Conservation (phyloP, 164 flowering plant species). For the Cinnamomum micranthum region DNA sequence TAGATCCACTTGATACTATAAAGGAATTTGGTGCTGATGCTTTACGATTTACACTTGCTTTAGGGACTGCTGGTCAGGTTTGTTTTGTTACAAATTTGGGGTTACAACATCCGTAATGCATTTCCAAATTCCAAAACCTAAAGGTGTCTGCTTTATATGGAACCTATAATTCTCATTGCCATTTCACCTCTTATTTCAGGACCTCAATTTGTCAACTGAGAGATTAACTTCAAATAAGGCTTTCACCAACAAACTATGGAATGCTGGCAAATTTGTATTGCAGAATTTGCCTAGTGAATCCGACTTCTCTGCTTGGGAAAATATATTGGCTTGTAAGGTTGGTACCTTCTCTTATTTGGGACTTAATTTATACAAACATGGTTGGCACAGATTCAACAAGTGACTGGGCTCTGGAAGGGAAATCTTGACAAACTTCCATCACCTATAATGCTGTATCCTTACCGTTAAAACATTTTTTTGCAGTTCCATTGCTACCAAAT, state of each 20-base stretch:
- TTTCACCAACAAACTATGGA: conserved; percentile 94
- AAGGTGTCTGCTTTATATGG: not conserved
- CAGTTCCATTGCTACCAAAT: too few relatives aligned
- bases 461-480: too few relatives aligned
- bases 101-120: conserved; percentile 3
- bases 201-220: conserved; percentile 85
- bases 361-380: too few relatives aligned
- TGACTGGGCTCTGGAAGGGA: too few relatives aligned
- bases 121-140: not conserved
- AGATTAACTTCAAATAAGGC: conserved; percentile 92
- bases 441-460: too few relatives aligned
- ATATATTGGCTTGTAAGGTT: conserved; percentile 57
- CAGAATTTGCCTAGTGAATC: conserved; percentile 72
- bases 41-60: conserved; percentile 72
- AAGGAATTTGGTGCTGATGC: conserved; percentile 95
- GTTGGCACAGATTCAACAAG: too few relatives aligned
- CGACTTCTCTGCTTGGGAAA: conserved; percentile 63
- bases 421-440: too few relatives aligned
- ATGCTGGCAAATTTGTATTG: conserved; percentile 94
- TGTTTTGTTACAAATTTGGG: conserved; percentile 18
- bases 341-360: not conserved
- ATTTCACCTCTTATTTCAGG: conserved; percentile 40
- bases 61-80: conserved; percentile 98
- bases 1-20: conserved; percentile 88
- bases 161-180: not conserved